These are phyloP conservation scores for Zymoseptoria tritici DNA, from an alignment of 2,329 filamentous ascomycete species.

Conservation along the genomic window DNA sequence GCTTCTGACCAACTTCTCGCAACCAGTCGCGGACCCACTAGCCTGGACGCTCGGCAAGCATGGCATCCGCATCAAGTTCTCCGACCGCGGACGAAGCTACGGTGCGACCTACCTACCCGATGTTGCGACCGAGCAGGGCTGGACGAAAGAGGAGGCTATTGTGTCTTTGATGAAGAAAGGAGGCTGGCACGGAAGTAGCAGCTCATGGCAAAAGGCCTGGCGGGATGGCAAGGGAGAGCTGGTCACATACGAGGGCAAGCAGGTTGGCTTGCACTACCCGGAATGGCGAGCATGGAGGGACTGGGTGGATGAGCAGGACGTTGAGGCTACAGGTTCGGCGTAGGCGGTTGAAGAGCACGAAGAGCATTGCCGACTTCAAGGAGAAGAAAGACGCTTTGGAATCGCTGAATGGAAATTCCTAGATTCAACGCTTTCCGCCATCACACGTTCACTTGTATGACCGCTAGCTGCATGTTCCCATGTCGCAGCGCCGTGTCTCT, in stretches of 20 bases:
- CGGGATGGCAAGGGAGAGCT: constrained; percentile 64
- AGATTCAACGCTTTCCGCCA: no score
- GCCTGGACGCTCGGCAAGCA: constrained; percentile 86
- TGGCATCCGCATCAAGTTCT: constrained; percentile 79
- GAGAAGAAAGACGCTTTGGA: no score
- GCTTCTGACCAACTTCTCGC: constrained; percentile 58
- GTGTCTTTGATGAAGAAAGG: constrained; percentile 90
- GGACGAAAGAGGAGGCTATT: constrained; percentile 87
- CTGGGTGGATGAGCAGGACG: constrained; percentile 49
- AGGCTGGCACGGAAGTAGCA: constrained; percentile 64
- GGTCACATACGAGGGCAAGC: constrained; percentile 79
- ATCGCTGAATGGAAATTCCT: no score
- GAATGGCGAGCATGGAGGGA: constrained; percentile 76
- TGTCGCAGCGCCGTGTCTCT: no score
- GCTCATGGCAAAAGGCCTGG: constrained; percentile 53
- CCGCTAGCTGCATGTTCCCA: no score
- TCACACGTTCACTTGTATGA: no score
- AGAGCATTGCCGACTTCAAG: not conserved
- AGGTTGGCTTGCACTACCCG: constrained; percentile 59
- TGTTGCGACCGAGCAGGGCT: constrained; percentile 85
- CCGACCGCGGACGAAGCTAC: constrained; percentile 63
- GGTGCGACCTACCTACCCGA: constrained; percentile 89
- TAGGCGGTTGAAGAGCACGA: not conserved
- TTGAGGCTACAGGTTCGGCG: not conserved
- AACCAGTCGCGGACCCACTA: constrained; percentile 54